Evolutionary conservation across 768 basidiomycete genomes (phyloP), one percentile per base, ranked within the genome.

Genomic region (Phlebiopsis flavidoalba): DNA sequence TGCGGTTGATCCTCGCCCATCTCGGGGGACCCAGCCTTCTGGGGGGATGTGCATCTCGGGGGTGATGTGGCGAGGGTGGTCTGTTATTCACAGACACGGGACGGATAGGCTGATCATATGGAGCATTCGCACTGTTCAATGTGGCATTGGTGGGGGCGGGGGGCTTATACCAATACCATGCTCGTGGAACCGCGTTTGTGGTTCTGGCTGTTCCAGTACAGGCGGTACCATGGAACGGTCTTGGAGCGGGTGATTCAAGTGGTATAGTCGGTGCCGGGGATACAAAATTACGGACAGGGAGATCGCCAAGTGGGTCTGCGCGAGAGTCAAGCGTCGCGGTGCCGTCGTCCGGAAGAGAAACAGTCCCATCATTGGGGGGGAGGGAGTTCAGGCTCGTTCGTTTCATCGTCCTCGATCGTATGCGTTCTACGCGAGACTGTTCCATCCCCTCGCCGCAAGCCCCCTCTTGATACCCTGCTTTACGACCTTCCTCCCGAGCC

Each of bases 401-500:
- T 22, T 19, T 52, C 61, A 31, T 31, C 52, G 15, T 54, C 57
- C 26, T 54, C 58, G 40, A 8, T 21, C 19, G 36, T 14, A 45
- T 26, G 2, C 49, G n/a, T 45, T 59, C 47, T 1, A 54, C 21
- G 11, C 63, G 58, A 1, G 66, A 66, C 43, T 72, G 65, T 35
- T 70, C 66, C 50, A 65, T 57, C 2, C 67, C n/a, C 68, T 59
- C 67, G 55, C 24, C 64, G 60, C 14, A 80, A 45, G 2, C 80
- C 80, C 80, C 80, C 50, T 82, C 77, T 22, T 65, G 65, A 58
- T 76, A 81, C 14, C 80, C 79, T 56, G 71, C 58, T 59, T 62
- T 69, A 17, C 74, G 69, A 0, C 80, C 80, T 53, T 81, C 79
- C 62, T 80, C 79, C 14, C 74, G 69, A 6, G 80, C 81, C 26